Conservation (phyloP, 352 stramenopile genomes). For the Blastocystis sp. region DNA sequence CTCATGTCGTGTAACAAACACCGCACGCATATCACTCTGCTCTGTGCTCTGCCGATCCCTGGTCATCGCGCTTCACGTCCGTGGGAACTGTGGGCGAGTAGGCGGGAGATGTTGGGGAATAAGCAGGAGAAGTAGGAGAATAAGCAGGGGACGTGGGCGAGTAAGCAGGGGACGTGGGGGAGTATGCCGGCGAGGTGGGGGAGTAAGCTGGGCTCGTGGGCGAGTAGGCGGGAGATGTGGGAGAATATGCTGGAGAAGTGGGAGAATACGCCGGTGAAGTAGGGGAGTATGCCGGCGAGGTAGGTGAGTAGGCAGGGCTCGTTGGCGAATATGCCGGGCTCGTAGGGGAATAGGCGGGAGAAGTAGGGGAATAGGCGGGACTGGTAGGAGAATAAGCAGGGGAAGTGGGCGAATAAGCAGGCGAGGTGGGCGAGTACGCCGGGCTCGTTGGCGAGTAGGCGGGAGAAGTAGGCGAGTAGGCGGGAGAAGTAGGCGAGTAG, state of each 20-base stretch:
- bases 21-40: slow-evolving; percentile 7
- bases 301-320: slow-evolving; percentile 79
- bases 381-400: slow-evolving; percentile 48
- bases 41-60: slow-evolving; percentile 1
- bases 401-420: slow-evolving; percentile 77
- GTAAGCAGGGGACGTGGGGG: slow-evolving; percentile 76
- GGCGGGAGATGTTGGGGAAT: slow-evolving; percentile 76
- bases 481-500: slow-evolving; percentile 75
- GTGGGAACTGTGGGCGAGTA: slow-evolving; percentile 78
- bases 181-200: slow-evolving; percentile 77
- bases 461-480: slow-evolving; percentile 79
- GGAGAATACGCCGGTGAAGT: slow-evolving; percentile 84
- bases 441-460: slow-evolving; percentile 72
- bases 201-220: slow-evolving; percentile 78
- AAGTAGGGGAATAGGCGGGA: slow-evolving; percentile 76
- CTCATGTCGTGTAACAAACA: slow-evolving; percentile 29
- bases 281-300: slow-evolving; percentile 80
- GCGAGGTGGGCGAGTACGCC: slow-evolving; percentile 75
- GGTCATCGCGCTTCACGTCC: slow-evolving; percentile 73
- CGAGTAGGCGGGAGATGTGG: slow-evolving; percentile 77
- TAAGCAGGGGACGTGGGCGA: slow-evolving; percentile 86
- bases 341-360: slow-evolving; percentile 77
- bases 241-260: slow-evolving; percentile 80
- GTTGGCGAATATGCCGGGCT: slow-evolving; percentile 74
- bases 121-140: slow-evolving; percentile 80